These are phyloP conservation scores for Entomortierella chlamydospora DNA, from an alignment of 192 early-diverging fungal species.

Conservation along the genomic window DNA sequence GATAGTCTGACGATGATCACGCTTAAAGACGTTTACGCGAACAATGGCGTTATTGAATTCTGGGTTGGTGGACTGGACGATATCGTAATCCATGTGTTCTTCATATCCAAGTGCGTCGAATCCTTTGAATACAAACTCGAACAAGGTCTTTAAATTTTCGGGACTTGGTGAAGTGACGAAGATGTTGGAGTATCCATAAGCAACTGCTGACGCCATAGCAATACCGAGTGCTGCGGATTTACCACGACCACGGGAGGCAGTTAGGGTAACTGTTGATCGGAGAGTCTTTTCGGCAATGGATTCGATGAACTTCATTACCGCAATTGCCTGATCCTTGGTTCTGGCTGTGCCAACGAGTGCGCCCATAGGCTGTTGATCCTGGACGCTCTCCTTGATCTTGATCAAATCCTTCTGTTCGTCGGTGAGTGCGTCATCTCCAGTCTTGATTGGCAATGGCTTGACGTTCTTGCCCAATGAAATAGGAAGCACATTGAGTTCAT, in stretches of 20 bases:
- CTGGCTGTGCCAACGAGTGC: constrained; percentile 81
- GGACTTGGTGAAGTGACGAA: constrained; percentile 98
- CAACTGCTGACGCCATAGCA: constrained; percentile 93
- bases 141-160: constrained; percentile 98
- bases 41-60: constrained; percentile 97
- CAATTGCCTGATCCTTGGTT: constrained; percentile 97
- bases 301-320: constrained; percentile 96
- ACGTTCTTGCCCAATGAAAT: constrained; percentile 94
- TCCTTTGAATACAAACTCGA: constrained; percentile 98
- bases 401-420: constrained; percentile 74
- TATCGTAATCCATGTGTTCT: constrained; percentile 99
- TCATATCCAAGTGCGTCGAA: constrained; percentile 99
- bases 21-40: constrained; percentile 91
- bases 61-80: constrained; percentile 97
- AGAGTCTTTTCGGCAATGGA: constrained; percentile 95
- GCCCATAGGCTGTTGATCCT: constrained; percentile 92
- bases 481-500: constrained; percentile 97
- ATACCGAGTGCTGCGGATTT: constrained; percentile 97
- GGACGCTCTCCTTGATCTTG: constrained; percentile 87
- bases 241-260: constrained; percentile 95
- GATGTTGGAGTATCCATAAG: constrained; percentile 99
- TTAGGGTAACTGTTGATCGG: constrained; percentile 91
- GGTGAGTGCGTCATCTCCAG: constrained; percentile 59
- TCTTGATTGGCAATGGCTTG: constrained; percentile 81
- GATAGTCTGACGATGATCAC: constrained; percentile 97